Evolutionary conservation across 441 rosid species (phyloP).

Genomic region (Adansonia madagascariensis): DNA sequence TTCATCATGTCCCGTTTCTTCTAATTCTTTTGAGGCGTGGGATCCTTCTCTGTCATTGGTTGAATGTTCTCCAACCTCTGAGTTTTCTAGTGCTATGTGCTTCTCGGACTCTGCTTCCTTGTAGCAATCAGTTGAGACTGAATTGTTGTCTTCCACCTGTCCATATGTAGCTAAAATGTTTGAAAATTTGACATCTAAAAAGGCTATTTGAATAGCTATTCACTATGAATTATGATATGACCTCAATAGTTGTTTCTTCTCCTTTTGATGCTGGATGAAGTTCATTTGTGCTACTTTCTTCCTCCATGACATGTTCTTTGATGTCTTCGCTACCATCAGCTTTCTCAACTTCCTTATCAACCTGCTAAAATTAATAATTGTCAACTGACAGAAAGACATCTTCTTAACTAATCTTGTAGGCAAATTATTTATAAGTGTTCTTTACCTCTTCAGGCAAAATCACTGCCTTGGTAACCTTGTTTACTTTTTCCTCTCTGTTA

Average conservation of each 20-base stretch:
- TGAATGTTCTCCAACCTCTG: slow-evolving; percentile 22
- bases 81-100: slow-evolving; percentile 29
- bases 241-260: slow-evolving; percentile 39
- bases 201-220: not conserved
- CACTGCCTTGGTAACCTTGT: slow-evolving; percentile 39
- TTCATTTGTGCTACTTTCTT: slow-evolving; percentile 33
- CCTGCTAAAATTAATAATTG: slow-evolving; percentile 37
- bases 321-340: slow-evolving; percentile 32
- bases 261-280: slow-evolving; percentile 25
- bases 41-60: slow-evolving; percentile 29
- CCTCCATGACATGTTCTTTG: slow-evolving; percentile 30
- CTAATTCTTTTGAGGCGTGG: slow-evolving; percentile 12
- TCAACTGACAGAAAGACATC: slow-evolving; percentile 16
- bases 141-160: slow-evolving; percentile 42
- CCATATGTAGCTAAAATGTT: slow-evolving; percentile 21
- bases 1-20: slow-evolving; percentile 26
- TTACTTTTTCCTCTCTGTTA: slow-evolving; percentile 36
- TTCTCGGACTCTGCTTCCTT: slow-evolving; percentile 20
- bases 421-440: not conserved
- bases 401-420: slow-evolving; percentile 15
- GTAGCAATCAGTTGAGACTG: not conserved
- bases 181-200: not conserved
- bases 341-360: slow-evolving; percentile 33
- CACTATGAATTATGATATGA: slow-evolving; percentile 21
- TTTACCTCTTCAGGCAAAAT: slow-evolving; percentile 53